Evolutionary conservation across 768 basidiomycete species (phyloP), one percentile per base, ranked within the genome.

Genomic region (Arthromyces matolae): DNA sequence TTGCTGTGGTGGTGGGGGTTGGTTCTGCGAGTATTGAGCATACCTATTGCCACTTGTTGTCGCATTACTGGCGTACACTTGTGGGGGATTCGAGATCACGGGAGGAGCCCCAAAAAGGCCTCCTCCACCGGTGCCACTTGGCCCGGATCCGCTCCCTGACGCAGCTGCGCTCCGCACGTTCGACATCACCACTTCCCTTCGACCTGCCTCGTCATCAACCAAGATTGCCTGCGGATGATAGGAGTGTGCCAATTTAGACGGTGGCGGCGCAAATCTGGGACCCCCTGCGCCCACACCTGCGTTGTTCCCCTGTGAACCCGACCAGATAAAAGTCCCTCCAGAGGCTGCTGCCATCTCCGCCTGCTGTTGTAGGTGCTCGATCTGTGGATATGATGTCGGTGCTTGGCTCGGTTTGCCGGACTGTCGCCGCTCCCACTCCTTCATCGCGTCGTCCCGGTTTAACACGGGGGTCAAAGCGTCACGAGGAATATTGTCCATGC

Each of bases 401-500:
- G 82, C 79, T n/a, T 81, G 80, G 10, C 72, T 67, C 1, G 80
- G 75, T 58, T 86, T 86, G 14, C 85, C 89, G 9, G 83, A 70
- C 61, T 93, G 89, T 52, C 93, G 72, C 55, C 93, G 70, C 67
- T 98, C 96, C 95, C 95, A 98, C 68, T 97, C 95, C 34, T 86
- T 81, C 74, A 92, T 87, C 35, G 90, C 87, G 53, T 99, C 95
- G 55, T 98, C 95, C 43, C 95, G 78, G 58, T 95, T 94, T 54
- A 98, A 69, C 24, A 96, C 93, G 2, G 95, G 95, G 12, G 93
- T 96, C 64, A 96, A 65, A 18, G 90, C 87, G 57, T 91, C 90
- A 45, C 91, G 76, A 85, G 59, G 83, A 81, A 64, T 86, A 88
- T 67, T 86, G 83, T 88, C 89, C 86, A 92, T 91, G 23, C 92